Conservation (phyloP, 148 eudicot species). For the Amaranthus palmeri region DNA sequence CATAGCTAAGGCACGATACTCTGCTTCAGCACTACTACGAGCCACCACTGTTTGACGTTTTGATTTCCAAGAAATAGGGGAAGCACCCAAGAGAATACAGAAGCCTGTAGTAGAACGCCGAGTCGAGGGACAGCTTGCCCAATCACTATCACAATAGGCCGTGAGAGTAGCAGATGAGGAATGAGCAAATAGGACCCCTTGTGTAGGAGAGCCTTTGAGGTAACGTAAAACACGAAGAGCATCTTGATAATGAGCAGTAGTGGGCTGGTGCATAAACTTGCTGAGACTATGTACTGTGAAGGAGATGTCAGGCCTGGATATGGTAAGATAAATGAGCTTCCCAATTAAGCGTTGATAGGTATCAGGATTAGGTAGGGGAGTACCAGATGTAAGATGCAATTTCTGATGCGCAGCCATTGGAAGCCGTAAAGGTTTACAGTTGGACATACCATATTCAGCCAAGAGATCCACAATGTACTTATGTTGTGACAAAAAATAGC, state of each 20-base stretch:
- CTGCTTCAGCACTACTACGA: neutral
- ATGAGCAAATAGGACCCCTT: neutral
- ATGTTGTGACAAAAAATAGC: no score
- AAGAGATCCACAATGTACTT: no score
- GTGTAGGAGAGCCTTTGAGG: neutral
- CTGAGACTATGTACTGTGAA: neutral
- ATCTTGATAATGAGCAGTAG: neutral
- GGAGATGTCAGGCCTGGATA: neutral
- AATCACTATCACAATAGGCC: neutral
- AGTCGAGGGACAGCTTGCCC: neutral
- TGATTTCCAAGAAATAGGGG: neutral
- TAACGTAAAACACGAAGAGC: neutral
- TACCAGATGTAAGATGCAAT: no score
- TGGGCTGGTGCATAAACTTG: neutral
- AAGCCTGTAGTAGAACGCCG: neutral
- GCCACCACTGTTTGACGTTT: neutral
- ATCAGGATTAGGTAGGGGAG: no score
- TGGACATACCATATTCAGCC: no score
- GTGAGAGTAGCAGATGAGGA: neutral
- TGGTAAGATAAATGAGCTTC: conserved; percentile 3
- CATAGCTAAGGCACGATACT: neutral
- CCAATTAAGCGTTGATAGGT: neutral
- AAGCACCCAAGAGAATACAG: neutral
- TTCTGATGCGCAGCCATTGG: no score
- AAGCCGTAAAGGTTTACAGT: no score